Conservation (phyloP, 257 asterid genomes). For the Solanum tarijense region DNA sequence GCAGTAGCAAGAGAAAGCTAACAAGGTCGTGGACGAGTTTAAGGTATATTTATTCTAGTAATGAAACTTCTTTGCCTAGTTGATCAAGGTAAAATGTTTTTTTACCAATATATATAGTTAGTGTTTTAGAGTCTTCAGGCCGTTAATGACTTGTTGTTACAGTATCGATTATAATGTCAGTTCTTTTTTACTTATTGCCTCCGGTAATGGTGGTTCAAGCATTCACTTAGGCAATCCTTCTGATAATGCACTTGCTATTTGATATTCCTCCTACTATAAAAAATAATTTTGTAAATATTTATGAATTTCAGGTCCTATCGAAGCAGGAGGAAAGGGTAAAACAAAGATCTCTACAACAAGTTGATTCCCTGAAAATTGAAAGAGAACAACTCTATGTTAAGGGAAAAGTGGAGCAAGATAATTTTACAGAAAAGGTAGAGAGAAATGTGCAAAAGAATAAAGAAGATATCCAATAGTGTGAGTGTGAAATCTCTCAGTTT, state of each 20-base stretch:
- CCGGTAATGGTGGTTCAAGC: background rate
- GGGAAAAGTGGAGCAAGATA: slow-evolving; percentile 29
- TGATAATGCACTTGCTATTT: background rate
- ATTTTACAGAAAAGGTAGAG: slow-evolving; percentile 30
- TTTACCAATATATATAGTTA: background rate
- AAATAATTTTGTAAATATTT: background rate
- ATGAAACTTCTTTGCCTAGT: background rate
- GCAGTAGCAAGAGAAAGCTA: slow-evolving; percentile 31
- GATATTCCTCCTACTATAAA: background rate
- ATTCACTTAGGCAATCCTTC: background rate
- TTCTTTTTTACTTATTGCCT: background rate
- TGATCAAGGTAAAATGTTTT: background rate
- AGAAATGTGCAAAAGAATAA: slow-evolving; percentile 18
- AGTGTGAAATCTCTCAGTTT: slow-evolving; percentile 30
- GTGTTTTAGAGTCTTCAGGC: background rate
- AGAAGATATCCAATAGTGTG: slow-evolving; percentile 26
- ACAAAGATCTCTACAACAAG: slow-evolving; percentile 1
- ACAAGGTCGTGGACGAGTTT: slow-evolving; percentile 32
- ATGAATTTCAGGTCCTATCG: background rate
- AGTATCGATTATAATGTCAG: background rate
- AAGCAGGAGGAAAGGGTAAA: slow-evolving; percentile 56
- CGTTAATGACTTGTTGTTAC: background rate
- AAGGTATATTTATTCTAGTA: slow-evolving; percentile 36
- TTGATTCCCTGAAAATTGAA: slow-evolving; percentile 17
- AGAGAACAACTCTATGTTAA: slow-evolving; percentile 22